Percentiles rank a stretch among this genome's conserved stretches.
Evolutionary conservation across 352 stramenopile genomes (phyloP).

Genomic region (Pythium dissotocum): DNA sequence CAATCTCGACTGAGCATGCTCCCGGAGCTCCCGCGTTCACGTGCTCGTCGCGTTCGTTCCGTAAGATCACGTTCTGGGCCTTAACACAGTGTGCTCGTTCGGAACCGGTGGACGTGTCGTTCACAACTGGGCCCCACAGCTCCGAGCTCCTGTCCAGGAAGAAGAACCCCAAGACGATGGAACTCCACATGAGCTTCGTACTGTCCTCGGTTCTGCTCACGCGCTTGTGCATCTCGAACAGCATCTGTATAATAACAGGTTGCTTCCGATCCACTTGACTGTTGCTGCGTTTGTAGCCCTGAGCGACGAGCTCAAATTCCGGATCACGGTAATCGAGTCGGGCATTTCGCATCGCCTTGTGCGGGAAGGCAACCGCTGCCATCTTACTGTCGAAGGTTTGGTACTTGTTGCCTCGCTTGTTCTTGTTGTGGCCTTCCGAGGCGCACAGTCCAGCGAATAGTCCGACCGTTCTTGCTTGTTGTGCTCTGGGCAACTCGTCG

Average conservation of each 20-base stretch:
- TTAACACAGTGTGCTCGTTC: constrained; percentile 9
- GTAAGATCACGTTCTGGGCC: constrained; percentile 11
- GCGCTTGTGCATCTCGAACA: constrained; percentile 19
- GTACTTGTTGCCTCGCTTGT: constrained; percentile 27
- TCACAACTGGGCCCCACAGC: constrained; percentile 13
- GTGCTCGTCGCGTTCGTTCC: neutral
- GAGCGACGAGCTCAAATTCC: constrained; percentile 32
- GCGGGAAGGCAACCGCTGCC: constrained; percentile 25
- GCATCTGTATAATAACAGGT: constrained; percentile 34
- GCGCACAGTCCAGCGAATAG: constrained; percentile 24
- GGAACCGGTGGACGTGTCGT: neutral
- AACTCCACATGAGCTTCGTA: constrained; percentile 12
- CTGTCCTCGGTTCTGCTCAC: neutral
- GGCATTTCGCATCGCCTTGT: constrained; percentile 23
- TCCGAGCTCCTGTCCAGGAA: constrained; percentile 29
- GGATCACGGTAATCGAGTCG: constrained; percentile 30
- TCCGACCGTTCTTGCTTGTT: constrained; percentile 27
- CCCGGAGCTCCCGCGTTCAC: neutral
- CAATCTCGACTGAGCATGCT: constrained; percentile 6
- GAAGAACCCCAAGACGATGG: constrained; percentile 28
- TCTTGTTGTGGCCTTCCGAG: constrained; percentile 24
- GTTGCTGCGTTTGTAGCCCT: constrained; percentile 25
- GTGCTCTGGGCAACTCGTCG: constrained; percentile 20
- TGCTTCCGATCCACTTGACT: constrained; percentile 31
- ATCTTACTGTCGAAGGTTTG: constrained; percentile 29